Conservation (phyloP, 2,329 filamentous ascomycete genomes). For the Beauveria brongniartii region DNA sequence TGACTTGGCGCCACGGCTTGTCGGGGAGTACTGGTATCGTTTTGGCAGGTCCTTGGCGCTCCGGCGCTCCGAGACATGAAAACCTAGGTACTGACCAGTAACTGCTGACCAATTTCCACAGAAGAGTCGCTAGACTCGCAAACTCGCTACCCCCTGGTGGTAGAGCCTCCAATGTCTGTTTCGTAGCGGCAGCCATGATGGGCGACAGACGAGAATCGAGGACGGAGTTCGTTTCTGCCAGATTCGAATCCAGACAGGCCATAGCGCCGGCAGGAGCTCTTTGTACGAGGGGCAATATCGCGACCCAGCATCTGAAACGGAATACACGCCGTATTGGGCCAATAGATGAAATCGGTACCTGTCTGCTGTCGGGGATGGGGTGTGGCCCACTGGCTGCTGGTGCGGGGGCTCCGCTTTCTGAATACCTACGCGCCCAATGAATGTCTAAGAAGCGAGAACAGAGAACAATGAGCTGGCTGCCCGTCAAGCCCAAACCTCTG, state of each 20-base stretch:
- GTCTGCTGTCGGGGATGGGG: neutral
- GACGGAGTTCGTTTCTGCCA: neutral
- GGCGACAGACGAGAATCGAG: neutral
- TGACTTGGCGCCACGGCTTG: neutral
- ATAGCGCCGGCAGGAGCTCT: neutral
- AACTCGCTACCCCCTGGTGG: neutral
- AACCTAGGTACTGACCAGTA: neutral
- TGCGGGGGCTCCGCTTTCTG: constrained; percentile 2
- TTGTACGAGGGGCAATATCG: neutral
- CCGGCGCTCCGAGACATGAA: neutral
- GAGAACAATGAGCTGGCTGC: constrained; percentile 2
- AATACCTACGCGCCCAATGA: constrained; percentile 6
- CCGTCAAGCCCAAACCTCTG: neutral
- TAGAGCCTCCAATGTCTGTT: neutral
- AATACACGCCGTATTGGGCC: neutral
- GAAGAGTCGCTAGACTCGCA: neutral
- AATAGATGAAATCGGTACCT: constrained; percentile 6
- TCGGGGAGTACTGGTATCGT: neutral
- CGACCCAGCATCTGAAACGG: constrained; percentile 3
- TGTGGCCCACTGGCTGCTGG: neutral
- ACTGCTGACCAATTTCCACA: neutral
- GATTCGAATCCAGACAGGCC: neutral
- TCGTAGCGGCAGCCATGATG: neutral
- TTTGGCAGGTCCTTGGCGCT: neutral
- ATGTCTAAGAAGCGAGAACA: neutral